Evolutionary conservation across 306 rosid genomes (phyloP).

Genomic region (Malus sieversii): DNA sequence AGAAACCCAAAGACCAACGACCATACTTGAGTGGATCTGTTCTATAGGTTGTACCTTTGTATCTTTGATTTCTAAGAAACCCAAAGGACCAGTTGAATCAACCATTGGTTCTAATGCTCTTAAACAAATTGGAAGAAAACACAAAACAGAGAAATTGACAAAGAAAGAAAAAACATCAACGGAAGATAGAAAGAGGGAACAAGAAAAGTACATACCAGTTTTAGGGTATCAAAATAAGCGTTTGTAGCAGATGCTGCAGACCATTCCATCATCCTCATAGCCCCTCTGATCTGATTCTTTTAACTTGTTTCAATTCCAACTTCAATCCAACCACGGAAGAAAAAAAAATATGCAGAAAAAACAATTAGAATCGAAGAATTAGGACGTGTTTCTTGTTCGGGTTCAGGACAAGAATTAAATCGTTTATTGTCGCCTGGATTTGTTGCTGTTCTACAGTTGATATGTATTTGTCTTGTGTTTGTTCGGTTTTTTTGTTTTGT

Average conservation of each 20-base stretch:
- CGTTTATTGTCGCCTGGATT: background rate
- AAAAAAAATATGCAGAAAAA: background rate
- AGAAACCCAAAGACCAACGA: background rate
- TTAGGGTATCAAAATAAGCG: constrained; percentile 58
- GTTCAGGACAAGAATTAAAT: background rate
- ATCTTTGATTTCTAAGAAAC: background rate
- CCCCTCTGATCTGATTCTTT: background rate
- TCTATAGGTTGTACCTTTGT: too few species aligned
- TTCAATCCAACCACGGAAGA: background rate
- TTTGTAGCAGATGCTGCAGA: constrained; percentile 49
- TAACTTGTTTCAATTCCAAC: background rate
- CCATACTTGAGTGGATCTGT: too few species aligned
- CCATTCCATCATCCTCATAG: constrained; percentile 37
- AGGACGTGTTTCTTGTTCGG: background rate
- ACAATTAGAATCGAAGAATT: background rate
- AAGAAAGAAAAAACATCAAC: background rate
- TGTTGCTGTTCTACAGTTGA: background rate
- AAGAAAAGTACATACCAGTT: constrained; percentile 23
- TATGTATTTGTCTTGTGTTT: background rate
- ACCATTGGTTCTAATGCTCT: background rate
- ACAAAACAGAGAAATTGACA: background rate
- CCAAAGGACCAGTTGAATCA: background rate
- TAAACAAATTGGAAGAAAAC: too few species aligned
- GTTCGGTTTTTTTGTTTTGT: background rate
- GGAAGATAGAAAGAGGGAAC: background rate